Conservation (phyloP, 192 early-diverging fungal species). For the Mortierella alpina region DNA sequence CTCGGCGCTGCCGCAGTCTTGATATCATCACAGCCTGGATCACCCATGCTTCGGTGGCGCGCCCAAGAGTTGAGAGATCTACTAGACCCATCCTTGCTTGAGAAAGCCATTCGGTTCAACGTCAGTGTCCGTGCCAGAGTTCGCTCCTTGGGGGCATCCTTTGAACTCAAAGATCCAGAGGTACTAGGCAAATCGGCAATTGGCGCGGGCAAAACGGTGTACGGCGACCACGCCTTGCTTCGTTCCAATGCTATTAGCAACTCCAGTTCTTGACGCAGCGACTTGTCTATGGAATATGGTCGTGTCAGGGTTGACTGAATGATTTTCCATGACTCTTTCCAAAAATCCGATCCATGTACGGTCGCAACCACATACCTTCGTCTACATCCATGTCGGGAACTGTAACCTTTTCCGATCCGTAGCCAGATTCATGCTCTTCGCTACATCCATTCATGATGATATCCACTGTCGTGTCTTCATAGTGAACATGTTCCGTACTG, state of each 20-base stretch:
- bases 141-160: slow-evolving; percentile 8
- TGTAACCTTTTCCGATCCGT: background rate
- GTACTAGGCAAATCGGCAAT: background rate
- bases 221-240: slow-evolving; percentile 36
- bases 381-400: slow-evolving; percentile 15
- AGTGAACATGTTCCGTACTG: background rate
- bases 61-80: background rate
- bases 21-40: background rate
- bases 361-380: slow-evolving; percentile 9
- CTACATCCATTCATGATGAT: slow-evolving; percentile 38
- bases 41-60: slow-evolving; percentile 33
- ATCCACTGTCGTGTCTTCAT: slow-evolving; percentile 28
- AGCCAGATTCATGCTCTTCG: background rate
- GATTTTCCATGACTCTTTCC: background rate
- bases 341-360: background rate
- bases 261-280: slow-evolving; percentile 20
- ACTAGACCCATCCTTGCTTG: slow-evolving; percentile 7
- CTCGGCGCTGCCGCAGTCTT: too few relatives aligned
- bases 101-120: background rate
- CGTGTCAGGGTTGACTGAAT: background rate
- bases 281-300: slow-evolving; percentile 2
- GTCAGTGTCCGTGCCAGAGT: slow-evolving; percentile 25
- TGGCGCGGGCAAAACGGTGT: slow-evolving; percentile 8
- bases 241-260: slow-evolving; percentile 25
- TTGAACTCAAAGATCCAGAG: background rate